These are phyloP conservation scores for Populus deltoides DNA, from an alignment of 345 rosid species.

Conservation along the genomic window DNA sequence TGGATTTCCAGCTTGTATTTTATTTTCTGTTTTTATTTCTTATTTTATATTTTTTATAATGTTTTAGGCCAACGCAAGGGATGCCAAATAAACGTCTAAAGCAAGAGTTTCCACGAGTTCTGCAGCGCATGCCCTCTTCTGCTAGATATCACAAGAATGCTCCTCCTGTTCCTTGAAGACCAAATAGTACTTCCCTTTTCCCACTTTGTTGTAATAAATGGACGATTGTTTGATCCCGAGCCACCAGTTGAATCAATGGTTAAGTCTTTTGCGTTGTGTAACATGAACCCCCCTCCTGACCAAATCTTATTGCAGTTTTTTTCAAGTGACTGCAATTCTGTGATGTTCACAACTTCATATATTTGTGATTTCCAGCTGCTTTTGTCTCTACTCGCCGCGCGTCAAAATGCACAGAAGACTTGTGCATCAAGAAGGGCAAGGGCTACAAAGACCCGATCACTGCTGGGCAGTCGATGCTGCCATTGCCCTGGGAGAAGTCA, in stretches of 20 bases:
- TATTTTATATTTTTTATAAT: conserved; percentile 7
- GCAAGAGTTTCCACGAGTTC: conserved; percentile 61
- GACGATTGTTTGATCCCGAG: background rate
- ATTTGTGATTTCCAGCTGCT: background rate
- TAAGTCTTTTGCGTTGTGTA: background rate
- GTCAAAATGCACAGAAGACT: background rate
- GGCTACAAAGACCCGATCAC: background rate
- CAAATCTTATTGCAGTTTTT: conserved; percentile 5
- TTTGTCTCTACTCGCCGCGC: background rate
- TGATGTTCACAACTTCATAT: background rate
- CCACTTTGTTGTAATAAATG: background rate
- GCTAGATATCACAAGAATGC: conserved; percentile 69
- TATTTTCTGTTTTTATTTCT: background rate
- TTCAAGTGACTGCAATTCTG: conserved; percentile 1
- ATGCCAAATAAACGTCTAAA: conserved; percentile 65
- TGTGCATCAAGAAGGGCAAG: background rate
- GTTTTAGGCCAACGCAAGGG: conserved; percentile 55
- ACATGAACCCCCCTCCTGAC: conserved; percentile 1
- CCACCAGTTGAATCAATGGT: background rate
- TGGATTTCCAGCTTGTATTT: background rate
- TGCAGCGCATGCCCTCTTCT: conserved; percentile 74
- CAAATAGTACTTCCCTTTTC: background rate
- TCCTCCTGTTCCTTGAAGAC: conserved; percentile 50
- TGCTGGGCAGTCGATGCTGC: background rate
- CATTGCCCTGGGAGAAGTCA: background rate